These are phyloP conservation scores for Venturia nashicola DNA, from an alignment of 2,329 filamentous ascomycete species.

Conservation along the genomic window DNA sequence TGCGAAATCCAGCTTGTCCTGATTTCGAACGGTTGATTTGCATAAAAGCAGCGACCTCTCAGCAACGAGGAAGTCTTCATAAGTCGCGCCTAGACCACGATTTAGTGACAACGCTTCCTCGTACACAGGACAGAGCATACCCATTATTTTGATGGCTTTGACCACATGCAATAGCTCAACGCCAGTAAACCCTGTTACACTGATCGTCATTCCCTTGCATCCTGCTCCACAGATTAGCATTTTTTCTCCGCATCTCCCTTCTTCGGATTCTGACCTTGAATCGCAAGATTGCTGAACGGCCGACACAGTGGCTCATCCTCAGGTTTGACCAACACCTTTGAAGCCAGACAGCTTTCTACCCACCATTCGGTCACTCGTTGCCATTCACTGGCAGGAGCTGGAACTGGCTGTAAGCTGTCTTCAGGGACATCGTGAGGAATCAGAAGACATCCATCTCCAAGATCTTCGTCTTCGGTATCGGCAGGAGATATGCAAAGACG, in stretches of 20 bases:
- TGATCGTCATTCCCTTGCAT: conserved; percentile 60
- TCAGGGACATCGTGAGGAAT: conserved; percentile 32
- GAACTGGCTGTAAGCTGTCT: conserved; percentile 21
- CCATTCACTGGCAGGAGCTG: conserved; percentile 22
- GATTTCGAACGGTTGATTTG: conserved; percentile 43
- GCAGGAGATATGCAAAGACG: conserved; percentile 18
- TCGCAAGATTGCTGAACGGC: conserved; percentile 60
- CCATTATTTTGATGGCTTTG: conserved; percentile 62
- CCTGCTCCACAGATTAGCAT: conserved; percentile 25
- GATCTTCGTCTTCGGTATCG: conserved; percentile 13
- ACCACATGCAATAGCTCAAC: conserved; percentile 78
- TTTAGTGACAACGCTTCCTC: background rate
- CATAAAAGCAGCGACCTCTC: conserved; percentile 70
- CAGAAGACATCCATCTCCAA: conserved; percentile 26
- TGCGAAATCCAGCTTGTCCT: conserved; percentile 69
- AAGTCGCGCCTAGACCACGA: conserved; percentile 49
- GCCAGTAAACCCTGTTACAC: conserved; percentile 70
- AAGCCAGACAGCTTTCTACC: conserved; percentile 76
- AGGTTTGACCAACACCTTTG: conserved; percentile 59
- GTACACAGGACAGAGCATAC: conserved; percentile 18
- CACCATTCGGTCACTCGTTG: conserved; percentile 74
- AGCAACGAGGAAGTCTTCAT: conserved; percentile 63
- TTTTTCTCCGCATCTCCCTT: conserved; percentile 13
- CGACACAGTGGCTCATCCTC: conserved; percentile 59
- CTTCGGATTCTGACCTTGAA: conserved; percentile 33